Conservation (phyloP, 768 basidiomycete genomes). For the Solioccasus polychromus region DNA sequence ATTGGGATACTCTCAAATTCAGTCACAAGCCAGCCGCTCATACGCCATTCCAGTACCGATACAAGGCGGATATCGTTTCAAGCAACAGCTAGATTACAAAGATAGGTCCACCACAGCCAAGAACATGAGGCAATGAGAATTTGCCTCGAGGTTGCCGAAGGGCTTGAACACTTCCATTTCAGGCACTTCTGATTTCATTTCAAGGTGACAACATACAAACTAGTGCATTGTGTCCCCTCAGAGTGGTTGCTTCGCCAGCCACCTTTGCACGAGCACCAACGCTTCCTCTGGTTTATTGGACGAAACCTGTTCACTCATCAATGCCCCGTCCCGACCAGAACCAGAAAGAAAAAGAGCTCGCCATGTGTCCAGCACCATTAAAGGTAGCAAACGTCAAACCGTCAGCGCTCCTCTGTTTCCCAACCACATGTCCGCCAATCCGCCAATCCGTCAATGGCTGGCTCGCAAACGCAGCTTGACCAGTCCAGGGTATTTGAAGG, state of each 20-base stretch:
- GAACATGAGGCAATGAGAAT: too few species aligned
- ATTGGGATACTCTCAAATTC: too few species aligned
- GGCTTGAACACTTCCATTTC: too few species aligned
- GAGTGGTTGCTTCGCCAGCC: slow-evolving; percentile 34
- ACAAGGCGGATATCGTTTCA: too few species aligned
- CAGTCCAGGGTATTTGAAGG: slow-evolving; percentile 66
- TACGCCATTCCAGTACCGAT: too few species aligned
- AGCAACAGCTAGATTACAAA: too few species aligned
- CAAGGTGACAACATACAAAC: too few species aligned
- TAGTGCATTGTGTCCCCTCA: too few species aligned
- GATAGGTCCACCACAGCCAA: too few species aligned
- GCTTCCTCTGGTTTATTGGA: slow-evolving; percentile 56
- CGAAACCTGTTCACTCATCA: slow-evolving; percentile 39
- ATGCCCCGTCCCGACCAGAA: background rate
- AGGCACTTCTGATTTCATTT: too few species aligned
- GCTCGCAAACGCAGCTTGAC: slow-evolving; percentile 44
- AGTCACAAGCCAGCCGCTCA: too few species aligned
- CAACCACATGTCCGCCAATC: slow-evolving; percentile 43
- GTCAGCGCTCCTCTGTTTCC: slow-evolving; percentile 50
- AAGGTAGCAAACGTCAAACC: slow-evolving; percentile 63
- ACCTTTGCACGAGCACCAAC: slow-evolving; percentile 44
- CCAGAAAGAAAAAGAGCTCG: slow-evolving; percentile 26
- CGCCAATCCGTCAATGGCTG: slow-evolving; percentile 55
- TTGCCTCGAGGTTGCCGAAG: too few species aligned
- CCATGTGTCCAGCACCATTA: slow-evolving; percentile 72